A percentile compares a stretch with the other conserved stretches of the same genome.
Evolutionary conservation across 768 basidiomycete species (phyloP).

Genomic region (Cystofilobasidium macerans): DNA sequence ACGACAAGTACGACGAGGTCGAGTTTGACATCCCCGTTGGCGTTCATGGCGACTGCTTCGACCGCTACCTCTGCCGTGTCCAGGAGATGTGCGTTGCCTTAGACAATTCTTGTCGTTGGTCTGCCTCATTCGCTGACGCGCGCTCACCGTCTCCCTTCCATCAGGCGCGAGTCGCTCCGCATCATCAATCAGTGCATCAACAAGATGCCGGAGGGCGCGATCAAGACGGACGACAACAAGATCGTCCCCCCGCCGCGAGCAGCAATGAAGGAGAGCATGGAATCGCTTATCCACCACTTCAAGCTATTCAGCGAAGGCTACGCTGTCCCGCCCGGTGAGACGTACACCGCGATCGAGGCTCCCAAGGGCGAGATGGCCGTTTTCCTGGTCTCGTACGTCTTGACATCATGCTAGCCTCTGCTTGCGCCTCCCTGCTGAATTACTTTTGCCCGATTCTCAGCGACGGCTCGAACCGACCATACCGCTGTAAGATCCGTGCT

Average conservation of each 20-base stretch:
- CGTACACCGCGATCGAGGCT: conserved; percentile 93
- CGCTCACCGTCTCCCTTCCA: too few relatives aligned
- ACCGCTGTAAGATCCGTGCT: conserved; percentile 92
- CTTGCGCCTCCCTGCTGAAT: conserved; percentile 1
- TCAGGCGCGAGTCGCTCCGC: conserved; percentile 61
- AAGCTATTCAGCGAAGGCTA: conserved; percentile 97
- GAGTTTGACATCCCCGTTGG: conserved; percentile 97
- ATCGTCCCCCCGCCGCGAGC: conserved; percentile 91
- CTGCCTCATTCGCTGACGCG: too few relatives aligned
- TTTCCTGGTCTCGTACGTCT: conserved; percentile 80
- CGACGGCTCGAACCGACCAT: conserved; percentile 90
- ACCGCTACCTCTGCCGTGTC: conserved; percentile 81
- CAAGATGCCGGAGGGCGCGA: conserved; percentile 84
- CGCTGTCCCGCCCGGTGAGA: conserved; percentile 75
- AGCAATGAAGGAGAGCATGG: conserved; percentile 99
- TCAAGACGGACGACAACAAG: conserved; percentile 97
- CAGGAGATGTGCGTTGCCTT: conserved; percentile 63
- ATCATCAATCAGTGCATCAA: conserved; percentile 89
- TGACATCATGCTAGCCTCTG: neutral
- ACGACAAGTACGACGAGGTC: conserved; percentile 95
- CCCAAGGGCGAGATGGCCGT: conserved; percentile 99
- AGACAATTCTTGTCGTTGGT: too few relatives aligned
- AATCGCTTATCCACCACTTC: conserved; percentile 94
- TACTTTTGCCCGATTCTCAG: conserved; percentile 37
- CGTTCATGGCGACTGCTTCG: conserved; percentile 83